These are phyloP conservation scores for Verticillium longisporum DNA, from an alignment of 2,329 filamentous ascomycete species.

Conservation along the genomic window DNA sequence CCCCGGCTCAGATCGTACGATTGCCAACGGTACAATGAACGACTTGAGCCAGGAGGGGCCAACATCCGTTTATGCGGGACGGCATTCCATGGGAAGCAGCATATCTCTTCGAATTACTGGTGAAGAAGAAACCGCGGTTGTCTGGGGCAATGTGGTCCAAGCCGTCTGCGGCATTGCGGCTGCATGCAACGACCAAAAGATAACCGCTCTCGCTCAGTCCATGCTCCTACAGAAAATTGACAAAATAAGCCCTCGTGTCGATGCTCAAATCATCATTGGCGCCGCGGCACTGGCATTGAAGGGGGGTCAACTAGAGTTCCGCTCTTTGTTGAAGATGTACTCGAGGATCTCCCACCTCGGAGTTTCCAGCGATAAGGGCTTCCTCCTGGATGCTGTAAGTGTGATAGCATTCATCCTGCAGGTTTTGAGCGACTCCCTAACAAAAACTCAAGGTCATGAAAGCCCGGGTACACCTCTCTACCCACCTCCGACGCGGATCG, in stretches of 20 bases:
- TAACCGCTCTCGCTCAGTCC: constrained; percentile 84
- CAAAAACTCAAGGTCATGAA: constrained; percentile 52
- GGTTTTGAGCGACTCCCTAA: background rate
- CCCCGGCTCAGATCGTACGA: constrained; percentile 51
- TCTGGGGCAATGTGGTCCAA: constrained; percentile 87
- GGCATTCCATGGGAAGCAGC: constrained; percentile 62
- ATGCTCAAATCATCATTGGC: constrained; percentile 79
- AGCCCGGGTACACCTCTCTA: constrained; percentile 73
- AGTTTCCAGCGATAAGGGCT: constrained; percentile 59
- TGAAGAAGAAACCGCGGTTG: constrained; percentile 70
- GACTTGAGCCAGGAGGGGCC: constrained; percentile 24
- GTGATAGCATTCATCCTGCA: background rate
- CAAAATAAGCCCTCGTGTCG: constrained; percentile 72
- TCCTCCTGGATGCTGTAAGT: constrained; percentile 65
- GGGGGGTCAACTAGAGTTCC: constrained; percentile 76
- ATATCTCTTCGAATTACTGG: constrained; percentile 70
- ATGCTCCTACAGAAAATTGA: constrained; percentile 96
- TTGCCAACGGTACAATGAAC: constrained; percentile 45
- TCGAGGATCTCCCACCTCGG: constrained; percentile 68
- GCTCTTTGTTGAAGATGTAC: constrained; percentile 78
- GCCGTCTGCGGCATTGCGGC: constrained; percentile 87
- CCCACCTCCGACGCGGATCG: constrained; percentile 59
- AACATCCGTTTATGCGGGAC: constrained; percentile 42
- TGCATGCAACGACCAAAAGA: constrained; percentile 79
- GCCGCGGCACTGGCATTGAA: constrained; percentile 70